Conservation (phyloP, 2,329 filamentous ascomycete genomes). For the Penicillium paneum region DNA sequence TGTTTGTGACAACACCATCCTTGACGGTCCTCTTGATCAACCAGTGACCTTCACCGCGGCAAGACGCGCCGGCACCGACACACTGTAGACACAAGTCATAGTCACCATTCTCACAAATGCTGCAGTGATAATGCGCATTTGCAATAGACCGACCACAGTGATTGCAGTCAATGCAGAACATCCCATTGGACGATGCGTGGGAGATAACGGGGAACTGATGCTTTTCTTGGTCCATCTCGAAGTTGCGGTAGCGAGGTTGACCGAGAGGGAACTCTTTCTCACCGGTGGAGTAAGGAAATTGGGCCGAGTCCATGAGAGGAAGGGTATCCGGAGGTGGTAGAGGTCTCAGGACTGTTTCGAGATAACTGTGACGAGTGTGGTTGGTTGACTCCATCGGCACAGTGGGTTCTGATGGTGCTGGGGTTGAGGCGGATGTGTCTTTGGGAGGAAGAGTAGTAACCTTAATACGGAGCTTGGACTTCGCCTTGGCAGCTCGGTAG, state of each 20-base stretch:
- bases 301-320: slow-evolving; percentile 6
- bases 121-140: slow-evolving; percentile 89
- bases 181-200: slow-evolving; percentile 35
- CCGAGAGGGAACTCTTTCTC: slow-evolving; percentile 6
- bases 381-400: slow-evolving; percentile 12
- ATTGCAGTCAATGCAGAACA: slow-evolving; percentile 92
- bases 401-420: slow-evolving; percentile 15
- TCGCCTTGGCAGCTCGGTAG: slow-evolving; percentile 93
- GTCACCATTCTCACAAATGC: slow-evolving; percentile 86
- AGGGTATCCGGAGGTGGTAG: slow-evolving; percentile 12
- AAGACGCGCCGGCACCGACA: slow-evolving; percentile 70
- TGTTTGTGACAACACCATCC: slow-evolving; percentile 75
- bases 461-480: slow-evolving; percentile 91
- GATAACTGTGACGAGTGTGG: slow-evolving; percentile 37
- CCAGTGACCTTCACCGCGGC: slow-evolving; percentile 79
- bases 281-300: background rate
- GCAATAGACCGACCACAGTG: slow-evolving; percentile 75
- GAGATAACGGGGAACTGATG: slow-evolving; percentile 33
- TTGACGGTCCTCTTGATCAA: slow-evolving; percentile 85
- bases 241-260: slow-evolving; percentile 27
- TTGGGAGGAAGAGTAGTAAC: slow-evolving; percentile 60
- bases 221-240: slow-evolving; percentile 28
- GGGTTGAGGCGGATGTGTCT: slow-evolving; percentile 17
- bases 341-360: slow-evolving; percentile 43
- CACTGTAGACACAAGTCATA: slow-evolving; percentile 88